Evolutionary conservation across 768 basidiomycete genomes (phyloP).

Genomic region (Tephrocybe sp.): DNA sequence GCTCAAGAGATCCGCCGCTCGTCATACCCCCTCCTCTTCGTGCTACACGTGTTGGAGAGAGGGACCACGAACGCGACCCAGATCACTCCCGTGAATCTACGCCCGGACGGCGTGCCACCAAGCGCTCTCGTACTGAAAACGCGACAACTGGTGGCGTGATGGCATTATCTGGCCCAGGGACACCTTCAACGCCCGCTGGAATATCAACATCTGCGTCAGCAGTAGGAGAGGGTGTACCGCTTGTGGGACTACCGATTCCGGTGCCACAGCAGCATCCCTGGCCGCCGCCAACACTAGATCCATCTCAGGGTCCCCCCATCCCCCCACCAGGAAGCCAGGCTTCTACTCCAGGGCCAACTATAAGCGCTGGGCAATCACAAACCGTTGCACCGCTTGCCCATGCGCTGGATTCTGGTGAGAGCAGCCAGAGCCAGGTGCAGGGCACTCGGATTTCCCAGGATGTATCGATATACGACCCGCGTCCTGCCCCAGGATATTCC

Average conservation of each 20-base stretch:
- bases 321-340: constrained; percentile 32
- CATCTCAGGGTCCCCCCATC: constrained; percentile 30
- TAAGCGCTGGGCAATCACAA: not conserved
- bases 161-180: constrained; percentile 11
- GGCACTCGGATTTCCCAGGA: not conserved
- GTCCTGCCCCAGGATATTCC: constrained; percentile 9
- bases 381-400: not conserved
- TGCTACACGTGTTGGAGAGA: not conserved
- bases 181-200: not conserved
- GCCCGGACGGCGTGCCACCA: constrained; percentile 29
- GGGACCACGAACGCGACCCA: not conserved
- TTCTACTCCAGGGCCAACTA: not conserved
- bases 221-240: constrained; percentile 19
- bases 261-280: constrained; percentile 29
- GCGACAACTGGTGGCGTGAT: not conserved
- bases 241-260: constrained; percentile 15
- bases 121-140: constrained; percentile 38
- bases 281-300: constrained; percentile 36
- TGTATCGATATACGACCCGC: constrained; percentile 10
- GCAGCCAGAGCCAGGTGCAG: constrained; percentile 20
- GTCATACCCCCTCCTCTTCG: not conserved
- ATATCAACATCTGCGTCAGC: not conserved
- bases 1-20: too few species aligned
- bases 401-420: constrained; percentile 6
- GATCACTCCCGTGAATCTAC: not conserved